phyloP scores from a whole-genome alignment of 495 filamentous ascomycete genomes.

The Pseudevernia furfuracea region DNA sequence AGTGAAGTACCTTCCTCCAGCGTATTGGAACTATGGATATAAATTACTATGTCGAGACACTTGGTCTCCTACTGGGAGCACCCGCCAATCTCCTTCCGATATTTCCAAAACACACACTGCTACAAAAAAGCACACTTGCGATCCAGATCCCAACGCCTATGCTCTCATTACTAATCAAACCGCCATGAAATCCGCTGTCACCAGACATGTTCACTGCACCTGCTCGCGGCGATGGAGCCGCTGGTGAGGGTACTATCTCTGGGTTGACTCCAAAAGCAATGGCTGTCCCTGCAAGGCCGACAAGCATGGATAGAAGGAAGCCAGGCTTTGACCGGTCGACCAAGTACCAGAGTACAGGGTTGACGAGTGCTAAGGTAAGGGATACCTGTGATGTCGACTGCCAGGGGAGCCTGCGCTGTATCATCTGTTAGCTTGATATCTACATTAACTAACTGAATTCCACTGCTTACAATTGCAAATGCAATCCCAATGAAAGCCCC shows the following conservation, averaged over 20 bases:
- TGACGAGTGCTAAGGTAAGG: slow-evolving; percentile 80
- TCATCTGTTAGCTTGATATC: slow-evolving; percentile 12
- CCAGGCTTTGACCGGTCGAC: slow-evolving; percentile 84
- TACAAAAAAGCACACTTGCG: slow-evolving; percentile 86
- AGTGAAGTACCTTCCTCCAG: not conserved
- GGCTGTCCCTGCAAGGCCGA: slow-evolving; percentile 66
- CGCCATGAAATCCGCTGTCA: slow-evolving; percentile 35
- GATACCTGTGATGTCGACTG: slow-evolving; percentile 89
- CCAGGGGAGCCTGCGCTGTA: slow-evolving; percentile 79
- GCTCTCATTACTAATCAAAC: slow-evolving; percentile 60
- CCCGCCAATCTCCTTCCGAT: slow-evolving; percentile 73
- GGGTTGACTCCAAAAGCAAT: slow-evolving; percentile 66
- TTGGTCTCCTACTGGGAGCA: slow-evolving; percentile 19
- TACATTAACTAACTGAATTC: slow-evolving; percentile 2
- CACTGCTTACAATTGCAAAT: slow-evolving; percentile 75
- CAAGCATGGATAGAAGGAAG: slow-evolving; percentile 62
- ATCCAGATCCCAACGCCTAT: slow-evolving; percentile 81
- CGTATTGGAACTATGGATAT: not conserved
- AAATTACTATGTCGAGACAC: slow-evolving; percentile 11
- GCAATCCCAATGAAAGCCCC: slow-evolving; percentile 94
- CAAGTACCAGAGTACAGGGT: slow-evolving; percentile 92
- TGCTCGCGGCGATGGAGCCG: slow-evolving; percentile 28
- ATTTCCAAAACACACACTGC: slow-evolving; percentile 92
- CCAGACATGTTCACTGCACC: slow-evolving; percentile 23
- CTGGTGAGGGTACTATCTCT: slow-evolving; percentile 63